Evolutionary conservation across 2,329 filamentous ascomycete species (phyloP).

Genomic region (Penicillium sp.): DNA sequence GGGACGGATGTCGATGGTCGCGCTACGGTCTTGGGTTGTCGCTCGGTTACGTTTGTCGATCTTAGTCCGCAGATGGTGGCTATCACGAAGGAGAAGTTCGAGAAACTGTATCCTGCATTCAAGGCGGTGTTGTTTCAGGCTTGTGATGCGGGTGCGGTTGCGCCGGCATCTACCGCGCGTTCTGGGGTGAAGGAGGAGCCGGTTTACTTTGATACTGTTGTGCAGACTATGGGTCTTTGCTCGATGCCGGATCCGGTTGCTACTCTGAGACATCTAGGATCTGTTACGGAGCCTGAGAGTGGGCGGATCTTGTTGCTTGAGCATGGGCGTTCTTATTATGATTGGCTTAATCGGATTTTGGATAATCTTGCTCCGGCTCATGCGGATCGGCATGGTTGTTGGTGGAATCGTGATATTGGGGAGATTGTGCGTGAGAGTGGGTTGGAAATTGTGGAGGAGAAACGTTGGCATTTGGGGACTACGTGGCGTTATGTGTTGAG

Average conservation of each 20-base stretch:
- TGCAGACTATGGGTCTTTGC: constrained; percentile 53
- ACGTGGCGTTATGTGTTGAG: constrained; percentile 46
- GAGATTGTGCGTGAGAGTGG: constrained; percentile 48
- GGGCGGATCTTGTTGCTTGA: constrained; percentile 50
- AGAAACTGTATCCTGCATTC: constrained; percentile 34
- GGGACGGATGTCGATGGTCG: constrained; percentile 33
- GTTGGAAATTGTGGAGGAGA: constrained; percentile 47
- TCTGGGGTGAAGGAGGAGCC: not conserved
- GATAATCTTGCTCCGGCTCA: constrained; percentile 49
- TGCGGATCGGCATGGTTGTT: constrained; percentile 52
- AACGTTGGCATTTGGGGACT: constrained; percentile 49
- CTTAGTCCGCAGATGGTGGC: constrained; percentile 49
- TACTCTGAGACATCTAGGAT: constrained; percentile 42
- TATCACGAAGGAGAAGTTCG: constrained; percentile 46
- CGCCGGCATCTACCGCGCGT: constrained; percentile 8
- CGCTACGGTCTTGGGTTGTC: constrained; percentile 34
- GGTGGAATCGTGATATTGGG: constrained; percentile 54
- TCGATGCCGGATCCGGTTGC: constrained; percentile 45
- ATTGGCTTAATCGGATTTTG: constrained; percentile 48
- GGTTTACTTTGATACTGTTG: constrained; percentile 45
- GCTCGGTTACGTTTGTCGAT: constrained; percentile 49
- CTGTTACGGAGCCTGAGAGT: constrained; percentile 38
- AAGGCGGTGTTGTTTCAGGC: constrained; percentile 37
- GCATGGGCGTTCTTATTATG: constrained; percentile 49
- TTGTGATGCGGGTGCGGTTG: constrained; percentile 37